Evolutionary conservation across 805 yeast genomes (phyloP), one percentile per base, ranked within the genome.

Genomic region (Candida chauliodis): DNA sequence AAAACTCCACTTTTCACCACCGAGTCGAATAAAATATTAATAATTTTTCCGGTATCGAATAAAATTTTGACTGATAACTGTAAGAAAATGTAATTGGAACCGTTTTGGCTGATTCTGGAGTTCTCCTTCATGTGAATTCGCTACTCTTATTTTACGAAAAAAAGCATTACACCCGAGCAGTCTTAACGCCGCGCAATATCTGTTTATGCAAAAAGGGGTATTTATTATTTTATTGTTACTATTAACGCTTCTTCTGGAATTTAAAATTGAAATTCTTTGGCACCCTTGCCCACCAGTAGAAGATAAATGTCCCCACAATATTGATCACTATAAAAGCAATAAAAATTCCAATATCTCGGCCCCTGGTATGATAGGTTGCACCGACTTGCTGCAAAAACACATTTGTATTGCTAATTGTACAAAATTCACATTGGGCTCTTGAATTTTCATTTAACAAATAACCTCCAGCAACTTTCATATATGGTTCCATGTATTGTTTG

Each of bases 251-350:
- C 11, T 32, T 22, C 15, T 23, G 34, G n/a, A 21, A 31, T 20
- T 38, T 38, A 16, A 38, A 16, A 40, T 55, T 51, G 21, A 46
- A 38, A 6, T 58, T 55, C 73, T 82, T 82, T 40, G 91, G 91
- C 44, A 84, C 91, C 70, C 93, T 76, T 9, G 79, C 76, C 18
- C 76, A 53, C 81, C 83, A 79, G 70, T 81, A 72, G 46, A 69
- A 49, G 41, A 53, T 40, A 8, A 62, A 40, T 8, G 70, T 53
- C 3, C 54, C 41, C 8, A 60, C 30, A 24, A 64, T 52, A 44
- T 67, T 65, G 41, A 65, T 45, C 13, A 49, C 61, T 38, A 61
- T 57, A 45, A 58, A 67, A 2, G 52, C 45, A 42, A 61, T 38
- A 58, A 75, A 63, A 47, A 79, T 67, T 49, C 85, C 85, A 46